These are phyloP conservation scores for Stereocaulon alpinum DNA, from an alignment of 495 filamentous ascomycete genomes.

Conservation along the genomic window DNA sequence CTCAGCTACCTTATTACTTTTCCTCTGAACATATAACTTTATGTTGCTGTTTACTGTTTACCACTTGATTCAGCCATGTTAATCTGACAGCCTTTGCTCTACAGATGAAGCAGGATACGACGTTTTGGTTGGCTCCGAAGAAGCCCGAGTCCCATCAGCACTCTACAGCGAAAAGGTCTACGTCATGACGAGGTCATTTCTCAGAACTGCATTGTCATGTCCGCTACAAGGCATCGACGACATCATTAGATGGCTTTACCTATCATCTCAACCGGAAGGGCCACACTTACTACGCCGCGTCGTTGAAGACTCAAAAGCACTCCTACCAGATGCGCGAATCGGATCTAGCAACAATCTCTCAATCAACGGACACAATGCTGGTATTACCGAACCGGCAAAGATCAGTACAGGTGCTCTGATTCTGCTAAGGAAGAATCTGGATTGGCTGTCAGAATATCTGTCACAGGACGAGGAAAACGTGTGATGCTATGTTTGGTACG, in stretches of 20 bases:
- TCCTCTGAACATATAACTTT: slow-evolving; percentile 22
- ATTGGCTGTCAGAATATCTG: slow-evolving; percentile 25
- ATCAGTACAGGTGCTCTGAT: slow-evolving; percentile 31
- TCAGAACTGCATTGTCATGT: slow-evolving; percentile 37
- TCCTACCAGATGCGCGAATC: neutral
- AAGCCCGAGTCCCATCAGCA: slow-evolving; percentile 35
- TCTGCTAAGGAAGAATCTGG: slow-evolving; percentile 30
- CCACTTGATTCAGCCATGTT: neutral
- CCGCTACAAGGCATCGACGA: slow-evolving; percentile 36
- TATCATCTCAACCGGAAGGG: slow-evolving; percentile 22
- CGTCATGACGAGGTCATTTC: slow-evolving; percentile 42
- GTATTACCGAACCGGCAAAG: slow-evolving; percentile 16
- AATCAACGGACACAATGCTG: slow-evolving; percentile 1
- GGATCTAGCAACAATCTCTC: neutral
- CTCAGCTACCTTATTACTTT: slow-evolving; percentile 41
- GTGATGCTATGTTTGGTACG: no score
- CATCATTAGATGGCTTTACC: slow-evolving; percentile 43
- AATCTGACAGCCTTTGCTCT: slow-evolving; percentile 9
- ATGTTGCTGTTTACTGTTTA: neutral
- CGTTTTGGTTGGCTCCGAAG: slow-evolving; percentile 31
- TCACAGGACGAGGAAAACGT: neutral
- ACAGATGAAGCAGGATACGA: slow-evolving; percentile 52
- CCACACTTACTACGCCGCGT: slow-evolving; percentile 32
- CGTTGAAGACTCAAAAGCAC: slow-evolving; percentile 26
- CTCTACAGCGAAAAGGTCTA: slow-evolving; percentile 48